These are phyloP conservation scores for Eutypella sp. DNA, from an alignment of 2,329 filamentous ascomycete genomes.

Conservation along the genomic window DNA sequence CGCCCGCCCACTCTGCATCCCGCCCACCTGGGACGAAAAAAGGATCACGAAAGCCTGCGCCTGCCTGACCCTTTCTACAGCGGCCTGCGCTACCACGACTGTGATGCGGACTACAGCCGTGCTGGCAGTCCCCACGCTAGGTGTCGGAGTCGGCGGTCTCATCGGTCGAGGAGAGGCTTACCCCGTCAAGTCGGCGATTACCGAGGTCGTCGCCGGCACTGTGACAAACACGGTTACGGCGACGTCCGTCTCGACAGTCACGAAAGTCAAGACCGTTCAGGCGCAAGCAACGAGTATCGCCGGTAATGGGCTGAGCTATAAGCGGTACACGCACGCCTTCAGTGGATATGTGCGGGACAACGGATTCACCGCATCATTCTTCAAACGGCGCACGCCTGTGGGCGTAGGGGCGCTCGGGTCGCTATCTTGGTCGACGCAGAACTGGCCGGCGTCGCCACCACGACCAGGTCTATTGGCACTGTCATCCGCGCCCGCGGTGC, in stretches of 20 bases:
- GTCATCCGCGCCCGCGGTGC: too few relatives aligned
- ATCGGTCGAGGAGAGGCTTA: not conserved
- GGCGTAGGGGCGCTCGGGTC: constrained; percentile 2
- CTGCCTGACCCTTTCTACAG: constrained; percentile 7
- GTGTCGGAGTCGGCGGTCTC: not conserved
- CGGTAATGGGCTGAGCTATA: constrained; percentile 7
- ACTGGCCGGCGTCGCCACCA: constrained; percentile 1
- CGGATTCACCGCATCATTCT: constrained; percentile 7
- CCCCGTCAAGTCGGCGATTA: not conserved
- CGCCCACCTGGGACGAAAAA: constrained; percentile 2
- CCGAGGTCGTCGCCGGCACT: constrained; percentile 1
- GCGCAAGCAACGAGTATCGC: constrained; percentile 12
- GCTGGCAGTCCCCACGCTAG: too few relatives aligned
- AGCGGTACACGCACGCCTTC: constrained; percentile 8
- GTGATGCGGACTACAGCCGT: constrained; percentile 1
- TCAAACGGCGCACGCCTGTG: constrained; percentile 6
- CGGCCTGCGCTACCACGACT: constrained; percentile 5
- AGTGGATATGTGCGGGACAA: constrained; percentile 2
- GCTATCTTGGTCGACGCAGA: constrained; percentile 3
- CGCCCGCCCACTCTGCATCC: constrained; percentile 8
- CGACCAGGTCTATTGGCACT: too few relatives aligned
- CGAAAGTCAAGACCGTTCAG: constrained; percentile 4
- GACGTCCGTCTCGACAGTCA: not conserved
- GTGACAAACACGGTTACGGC: constrained; percentile 1
- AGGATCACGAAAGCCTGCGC: constrained; percentile 7